Evolutionary conservation across 1,284 basidiomycete species (phyloP), one percentile per base, ranked within the genome.

Genomic region (Cerioporus squamosus): DNA sequence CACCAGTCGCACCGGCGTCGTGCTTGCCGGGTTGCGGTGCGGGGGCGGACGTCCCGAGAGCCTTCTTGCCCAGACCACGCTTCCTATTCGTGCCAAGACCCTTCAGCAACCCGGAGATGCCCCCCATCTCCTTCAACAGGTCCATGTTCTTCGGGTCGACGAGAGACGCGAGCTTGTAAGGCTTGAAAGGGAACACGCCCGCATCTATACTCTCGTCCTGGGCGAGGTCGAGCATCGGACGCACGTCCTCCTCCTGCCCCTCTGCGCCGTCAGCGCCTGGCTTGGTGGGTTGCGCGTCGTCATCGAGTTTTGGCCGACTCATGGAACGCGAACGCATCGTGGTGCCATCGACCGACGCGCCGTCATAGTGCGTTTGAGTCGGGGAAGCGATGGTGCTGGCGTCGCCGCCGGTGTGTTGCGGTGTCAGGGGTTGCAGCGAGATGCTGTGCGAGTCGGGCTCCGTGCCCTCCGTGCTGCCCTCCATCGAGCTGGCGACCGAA

Each of bases 141-240:
- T 88, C 81, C 8, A 96, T 68, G 61, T 77, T 86, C 77, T 96
- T 96, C 18, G 95, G 95, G 72, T 98, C 96, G 48, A 98, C 86
- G 48, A 98, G 84, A 61, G 87, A 84, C 20, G 95, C 95, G 5
- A 99, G 86, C 54, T 82, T 79, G 60, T 84, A 86, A 0, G 96
- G 94, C 56, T 84, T 87, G 69, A 90, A 86, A 10, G 70, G 67
- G 71, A 93, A 94, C 0, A 93, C 91, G 0, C 83, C 74, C 0
- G 89, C 85, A 71, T 95, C 85, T 43, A 83, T 79, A n/a, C 78
- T 77, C 42, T 83, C 81, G 64, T 90, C 88, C 65, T 85, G 79
- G 17, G 74, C 71, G 15, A 82, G 69, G 54, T 81, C 79, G 5
- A 76, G 58, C 44, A 60, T 75, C 61, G 68, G 78, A 66, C 31